Percentiles rank a stretch among this genome's conserved stretches.
These are phyloP conservation scores for Pestalotiopsis sp. DNA, from an alignment of 2,329 filamentous ascomycete genomes.

Conservation along the genomic window DNA sequence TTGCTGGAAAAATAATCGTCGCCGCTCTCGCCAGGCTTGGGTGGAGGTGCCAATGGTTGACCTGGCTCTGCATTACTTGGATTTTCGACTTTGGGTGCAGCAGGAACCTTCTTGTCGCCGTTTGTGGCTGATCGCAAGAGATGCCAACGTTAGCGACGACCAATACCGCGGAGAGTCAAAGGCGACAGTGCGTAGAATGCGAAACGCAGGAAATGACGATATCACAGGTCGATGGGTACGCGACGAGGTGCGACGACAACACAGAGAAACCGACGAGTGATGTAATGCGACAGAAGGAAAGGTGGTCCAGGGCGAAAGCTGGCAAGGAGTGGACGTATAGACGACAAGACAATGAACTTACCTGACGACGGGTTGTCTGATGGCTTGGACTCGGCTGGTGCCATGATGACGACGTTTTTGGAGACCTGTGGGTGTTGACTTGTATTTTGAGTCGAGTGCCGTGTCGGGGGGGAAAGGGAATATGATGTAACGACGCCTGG, in stretches of 20 bases:
- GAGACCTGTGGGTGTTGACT: slow-evolving; percentile 14
- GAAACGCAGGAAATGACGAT: neutral
- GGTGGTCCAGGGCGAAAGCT: slow-evolving; percentile 3
- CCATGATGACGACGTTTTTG: slow-evolving; percentile 36
- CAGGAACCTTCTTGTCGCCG: slow-evolving; percentile 50
- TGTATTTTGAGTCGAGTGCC: slow-evolving; percentile 26
- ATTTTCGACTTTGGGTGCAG: slow-evolving; percentile 49
- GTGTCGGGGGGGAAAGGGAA: slow-evolving; percentile 24
- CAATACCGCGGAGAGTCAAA: neutral
- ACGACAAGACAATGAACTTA: slow-evolving; percentile 23
- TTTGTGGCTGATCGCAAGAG: slow-evolving; percentile 38
- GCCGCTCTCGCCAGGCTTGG: slow-evolving; percentile 57
- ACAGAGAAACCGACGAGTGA: neutral
- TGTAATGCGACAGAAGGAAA: slow-evolving; percentile 14
- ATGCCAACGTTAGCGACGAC: slow-evolving; percentile 25
- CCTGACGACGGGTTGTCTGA: slow-evolving; percentile 36
- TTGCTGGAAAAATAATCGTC: slow-evolving; percentile 69
- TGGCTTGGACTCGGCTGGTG: slow-evolving; percentile 34
- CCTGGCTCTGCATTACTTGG: slow-evolving; percentile 59
- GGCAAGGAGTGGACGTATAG: neutral
- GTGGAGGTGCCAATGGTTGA: slow-evolving; percentile 71
- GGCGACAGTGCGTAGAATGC: neutral
- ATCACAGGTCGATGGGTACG: neutral
- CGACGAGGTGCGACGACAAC: neutral
- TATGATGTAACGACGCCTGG: slow-evolving; percentile 34